Conservation (phyloP, 148 eudicot species). For the Linanthus parryae region DNA sequence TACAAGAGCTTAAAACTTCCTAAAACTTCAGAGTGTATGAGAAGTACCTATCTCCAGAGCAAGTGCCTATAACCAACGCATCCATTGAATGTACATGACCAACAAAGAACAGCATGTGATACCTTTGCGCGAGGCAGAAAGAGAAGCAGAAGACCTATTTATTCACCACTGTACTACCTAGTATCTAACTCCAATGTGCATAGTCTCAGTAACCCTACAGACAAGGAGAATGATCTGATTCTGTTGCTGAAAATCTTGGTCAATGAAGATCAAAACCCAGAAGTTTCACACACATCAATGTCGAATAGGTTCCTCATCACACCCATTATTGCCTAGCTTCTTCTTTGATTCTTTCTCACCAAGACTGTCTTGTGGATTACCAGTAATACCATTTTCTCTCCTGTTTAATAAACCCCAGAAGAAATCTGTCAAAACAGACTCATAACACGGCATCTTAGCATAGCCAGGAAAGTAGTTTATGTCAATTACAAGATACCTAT, state of each 20-base stretch:
- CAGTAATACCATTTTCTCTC: constrained; percentile 4
- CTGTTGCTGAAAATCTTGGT: too few relatives aligned
- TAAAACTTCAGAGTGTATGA: constrained; percentile 21
- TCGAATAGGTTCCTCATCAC: too few relatives aligned
- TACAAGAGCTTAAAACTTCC: constrained; percentile 34
- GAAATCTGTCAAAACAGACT: constrained; percentile 55
- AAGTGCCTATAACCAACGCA: too few relatives aligned
- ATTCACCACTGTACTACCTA: constrained; percentile 44
- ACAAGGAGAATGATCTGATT: neutral
- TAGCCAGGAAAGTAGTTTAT: constrained; percentile 87
- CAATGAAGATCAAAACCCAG: constrained; percentile 4
- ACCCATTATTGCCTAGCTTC: constrained; percentile 23
- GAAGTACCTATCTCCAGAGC: constrained; percentile 30
- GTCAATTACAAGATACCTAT: constrained; percentile 53
- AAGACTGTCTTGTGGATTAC: neutral
- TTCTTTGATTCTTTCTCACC: constrained; percentile 12
- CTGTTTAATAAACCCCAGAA: constrained; percentile 35
- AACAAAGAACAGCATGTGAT: constrained; percentile 26
- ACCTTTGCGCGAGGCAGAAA: constrained; percentile 11
- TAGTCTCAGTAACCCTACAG: constrained; percentile 1
- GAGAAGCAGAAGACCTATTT: constrained; percentile 27
- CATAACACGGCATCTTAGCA: constrained; percentile 56
- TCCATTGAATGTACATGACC: constrained; percentile 43
- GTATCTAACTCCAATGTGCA: constrained; percentile 15
- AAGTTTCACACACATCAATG: too few relatives aligned